Conservation (phyloP, 768 basidiomycete species). For the Trametes villosa region DNA sequence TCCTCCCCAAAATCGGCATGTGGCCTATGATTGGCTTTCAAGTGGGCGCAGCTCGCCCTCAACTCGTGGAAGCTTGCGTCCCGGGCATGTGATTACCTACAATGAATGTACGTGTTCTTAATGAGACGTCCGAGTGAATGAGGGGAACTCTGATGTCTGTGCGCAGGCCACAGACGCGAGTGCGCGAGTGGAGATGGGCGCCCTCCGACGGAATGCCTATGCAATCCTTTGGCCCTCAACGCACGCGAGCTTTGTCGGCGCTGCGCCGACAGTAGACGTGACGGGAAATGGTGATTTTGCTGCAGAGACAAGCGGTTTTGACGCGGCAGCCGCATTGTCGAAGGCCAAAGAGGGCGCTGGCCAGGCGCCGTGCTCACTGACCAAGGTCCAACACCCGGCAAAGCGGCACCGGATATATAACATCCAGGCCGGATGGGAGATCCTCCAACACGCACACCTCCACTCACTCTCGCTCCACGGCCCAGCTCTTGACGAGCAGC, state of each 20-base stretch:
- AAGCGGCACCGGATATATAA: conserved; percentile 5
- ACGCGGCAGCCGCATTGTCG: not conserved
- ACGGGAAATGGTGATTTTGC: not conserved
- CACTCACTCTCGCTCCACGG: not conserved
- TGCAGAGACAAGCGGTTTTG: not conserved
- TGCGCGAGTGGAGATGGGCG: not conserved
- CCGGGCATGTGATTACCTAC: not conserved
- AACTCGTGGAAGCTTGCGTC: not conserved
- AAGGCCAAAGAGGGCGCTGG: not conserved
- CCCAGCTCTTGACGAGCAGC: conserved; percentile 27
- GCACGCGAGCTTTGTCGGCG: not conserved
- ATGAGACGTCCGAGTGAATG: no score
- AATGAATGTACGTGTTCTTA: not conserved
- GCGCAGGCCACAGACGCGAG: no score
- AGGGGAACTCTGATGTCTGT: no score
- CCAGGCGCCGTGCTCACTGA: not conserved
- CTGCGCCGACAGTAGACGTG: not conserved
- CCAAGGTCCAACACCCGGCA: not conserved
- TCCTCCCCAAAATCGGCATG: not conserved
- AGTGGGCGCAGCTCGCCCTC: not conserved
- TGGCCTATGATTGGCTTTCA: not conserved
- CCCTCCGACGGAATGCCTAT: not conserved
- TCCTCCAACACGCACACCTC: not conserved
- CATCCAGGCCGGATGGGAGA: no score
- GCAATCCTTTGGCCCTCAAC: not conserved